Evolutionary conservation across 2,329 filamentous ascomycete genomes (phyloP), one percentile per base, ranked within the genome.

Genomic region (Tolypocladium tropicale): DNA sequence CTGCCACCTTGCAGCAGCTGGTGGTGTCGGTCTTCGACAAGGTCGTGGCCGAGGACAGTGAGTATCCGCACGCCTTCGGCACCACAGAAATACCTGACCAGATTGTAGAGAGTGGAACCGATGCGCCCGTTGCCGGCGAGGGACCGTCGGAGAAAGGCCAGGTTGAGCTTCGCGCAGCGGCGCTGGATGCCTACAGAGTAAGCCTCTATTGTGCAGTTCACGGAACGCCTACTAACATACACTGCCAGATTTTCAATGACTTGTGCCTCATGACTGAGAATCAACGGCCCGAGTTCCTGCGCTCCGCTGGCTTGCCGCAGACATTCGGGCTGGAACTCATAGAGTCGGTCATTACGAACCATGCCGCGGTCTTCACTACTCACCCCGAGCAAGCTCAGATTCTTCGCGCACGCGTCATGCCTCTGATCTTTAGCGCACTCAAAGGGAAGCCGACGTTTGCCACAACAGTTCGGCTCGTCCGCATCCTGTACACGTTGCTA

Each of bases 11-110:
- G 55, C 93, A 96, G 71, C 94, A 97, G 70, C 81, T 99, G 16
- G 86, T 97, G 9, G 90, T 94, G 34, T 88, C 89, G 0, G 88
- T 96, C 0, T 97, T 96, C 71, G 94, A 97, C 68, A 94, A 95
- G 69, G 90, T 96, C 2, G 82, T 85, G 0, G 75, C 76, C 6
- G 91, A 96, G 75, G 91, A 96, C 68, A 85, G 85, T 87, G 72
- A 69, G 82, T 78, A 14, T 6, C 33, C 7, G 1, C 18, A 32
- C 28, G 28, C 46, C 9, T 10, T n/a, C 46, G 10, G 10, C 16
- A 14, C 23, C 10, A 10, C 28, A n/a, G 46, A 32, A 32, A 50
- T 6, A 18, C 9, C 18, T 50, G 33, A 50, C 12, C 46, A 50
- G 28, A 18, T 2, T 11, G 18, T 32, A 79, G 76, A 73, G 62